Base-by-base conservation (phyloP, 2,329 filamentous ascomycete species). In the Leptographium galeiforme region DNA sequence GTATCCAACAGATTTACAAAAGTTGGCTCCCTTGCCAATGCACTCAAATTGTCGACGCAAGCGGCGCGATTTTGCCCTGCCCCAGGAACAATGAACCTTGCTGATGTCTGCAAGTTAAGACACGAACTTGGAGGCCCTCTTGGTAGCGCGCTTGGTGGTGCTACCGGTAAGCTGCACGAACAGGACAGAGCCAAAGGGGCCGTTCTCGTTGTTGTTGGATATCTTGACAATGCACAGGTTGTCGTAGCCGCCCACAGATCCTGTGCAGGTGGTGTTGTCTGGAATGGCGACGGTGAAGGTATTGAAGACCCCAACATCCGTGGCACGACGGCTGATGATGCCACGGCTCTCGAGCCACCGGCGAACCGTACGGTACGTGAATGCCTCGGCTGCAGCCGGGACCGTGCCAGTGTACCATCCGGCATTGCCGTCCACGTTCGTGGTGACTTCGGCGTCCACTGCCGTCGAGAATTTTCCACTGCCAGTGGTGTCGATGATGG, bases 151-250 rank as follows among this genome's bases (percentile, higher is more conserved):
- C 48, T 50, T 50, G 30, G 25, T n/a, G 10, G 48, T 43, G 30
- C 25, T 50, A 39, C 14, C 36, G 14, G 30, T 6, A 40, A 43
- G 30, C 57, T 68, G 65, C 40, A 68, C 60, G 11, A 67, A 66
- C 10, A 70, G 61, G 44, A 69, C 63, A 40, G 68, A 68, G 52
- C 81, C 80, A 61, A 84, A 84, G 34, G 80, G 80, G 14, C 80
- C 79, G 40, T 78, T 78, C 52, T 72, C 67, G 38, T 79, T 79
- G 1, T 69, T 71, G 65, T 84, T 84, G 68, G 79, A 67, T 68
- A 79, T 82, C 32, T 78, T 73, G 50, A 84, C 78, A 59, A 84
- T 74, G 68, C 81, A 84, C 59, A 82, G 72, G 59, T 78, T 78
- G 39, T 69, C 63, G 66, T 79, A 71, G 41, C 78, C 80, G 13